Conservation (phyloP, 108 stramenopile genomes). For the Tribonema minus region DNA sequence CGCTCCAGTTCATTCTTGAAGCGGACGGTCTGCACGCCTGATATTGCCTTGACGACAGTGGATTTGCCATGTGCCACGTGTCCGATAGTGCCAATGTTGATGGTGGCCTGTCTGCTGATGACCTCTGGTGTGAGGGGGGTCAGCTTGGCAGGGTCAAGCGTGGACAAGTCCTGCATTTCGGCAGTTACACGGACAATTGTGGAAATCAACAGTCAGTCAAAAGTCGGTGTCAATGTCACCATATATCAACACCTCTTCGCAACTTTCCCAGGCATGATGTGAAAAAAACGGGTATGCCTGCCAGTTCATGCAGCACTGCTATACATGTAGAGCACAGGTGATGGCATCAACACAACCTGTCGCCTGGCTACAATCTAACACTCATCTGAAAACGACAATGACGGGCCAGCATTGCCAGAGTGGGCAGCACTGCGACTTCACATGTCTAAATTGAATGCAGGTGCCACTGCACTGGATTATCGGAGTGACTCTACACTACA, state of each 20-base stretch:
- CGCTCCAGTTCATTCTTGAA: constrained; percentile 99
- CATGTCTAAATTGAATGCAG: not conserved
- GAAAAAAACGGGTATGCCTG: too few species aligned
- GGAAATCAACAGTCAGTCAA: too few species aligned
- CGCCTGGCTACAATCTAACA: too few species aligned
- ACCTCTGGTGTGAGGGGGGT: constrained; percentile 63
- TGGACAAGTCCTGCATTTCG: constrained; percentile 23
- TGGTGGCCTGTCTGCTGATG: constrained; percentile 97
- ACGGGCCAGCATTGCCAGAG: too few species aligned
- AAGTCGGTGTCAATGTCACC: too few species aligned
- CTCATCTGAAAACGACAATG: too few species aligned
- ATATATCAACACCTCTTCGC: too few species aligned
- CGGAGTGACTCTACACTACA: not conserved
- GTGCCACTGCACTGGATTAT: not conserved
- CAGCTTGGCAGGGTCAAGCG: constrained; percentile 48
- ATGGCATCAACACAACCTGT: too few species aligned
- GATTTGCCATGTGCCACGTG: constrained; percentile 99
- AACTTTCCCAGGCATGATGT: too few species aligned
- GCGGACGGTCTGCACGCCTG: constrained; percentile 95
- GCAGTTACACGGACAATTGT: not conserved
- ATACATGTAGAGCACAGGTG: too few species aligned
- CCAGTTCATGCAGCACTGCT: too few species aligned
- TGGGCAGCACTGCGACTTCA: too few species aligned
- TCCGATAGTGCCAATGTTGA: constrained; percentile 99
- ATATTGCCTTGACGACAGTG: constrained; percentile 97